phyloP scores from a whole-genome alignment of 2,329 filamentous ascomycete species.

The Cucurbitaria berberidis region DNA sequence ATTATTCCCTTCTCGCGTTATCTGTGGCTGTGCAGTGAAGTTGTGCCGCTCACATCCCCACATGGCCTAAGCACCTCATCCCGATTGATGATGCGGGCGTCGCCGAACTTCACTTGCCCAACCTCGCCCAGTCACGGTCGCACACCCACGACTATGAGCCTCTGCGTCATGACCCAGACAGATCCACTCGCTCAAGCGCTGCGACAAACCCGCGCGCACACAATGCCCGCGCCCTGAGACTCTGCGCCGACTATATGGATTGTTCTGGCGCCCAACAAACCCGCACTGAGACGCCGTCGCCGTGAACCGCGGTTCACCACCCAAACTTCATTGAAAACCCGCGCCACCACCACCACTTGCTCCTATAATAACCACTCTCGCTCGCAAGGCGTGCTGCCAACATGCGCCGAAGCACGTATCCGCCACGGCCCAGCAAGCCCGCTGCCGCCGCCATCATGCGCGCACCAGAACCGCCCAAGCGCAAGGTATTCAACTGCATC shows the following conservation, averaged over 20 bases:
- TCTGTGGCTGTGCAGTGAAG: conserved; percentile 21
- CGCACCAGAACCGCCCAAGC: conserved; percentile 39
- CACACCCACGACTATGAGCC: conserved; percentile 17
- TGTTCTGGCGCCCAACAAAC: conserved; percentile 35
- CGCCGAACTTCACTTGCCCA: conserved; percentile 24
- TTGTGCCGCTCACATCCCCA: conserved; percentile 9
- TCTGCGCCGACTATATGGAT: conserved; percentile 21
- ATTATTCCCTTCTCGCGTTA: not conserved
- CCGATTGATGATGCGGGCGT: conserved; percentile 15
- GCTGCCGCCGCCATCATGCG: conserved; percentile 23
- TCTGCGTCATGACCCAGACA: conserved; percentile 29
- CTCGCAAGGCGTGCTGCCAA: conserved; percentile 11
- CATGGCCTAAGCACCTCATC: conserved; percentile 24
- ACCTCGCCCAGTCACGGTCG: conserved; percentile 13
- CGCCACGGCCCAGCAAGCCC: conserved; percentile 35
- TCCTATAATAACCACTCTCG: conserved; percentile 10
- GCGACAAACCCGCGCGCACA: conserved; percentile 28
- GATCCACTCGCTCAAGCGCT: conserved; percentile 27
- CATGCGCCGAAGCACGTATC: conserved; percentile 44
- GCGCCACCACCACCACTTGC: conserved; percentile 9
- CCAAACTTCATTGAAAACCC: conserved; percentile 7
- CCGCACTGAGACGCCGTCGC: conserved; percentile 14
- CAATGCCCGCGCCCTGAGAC: conserved; percentile 38
- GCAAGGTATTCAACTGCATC: conserved; percentile 61
- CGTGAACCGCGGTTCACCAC: conserved; percentile 15